Conservation (phyloP, 2,329 filamentous ascomycete species). For the Trichoderma citrinoviride region DNA sequence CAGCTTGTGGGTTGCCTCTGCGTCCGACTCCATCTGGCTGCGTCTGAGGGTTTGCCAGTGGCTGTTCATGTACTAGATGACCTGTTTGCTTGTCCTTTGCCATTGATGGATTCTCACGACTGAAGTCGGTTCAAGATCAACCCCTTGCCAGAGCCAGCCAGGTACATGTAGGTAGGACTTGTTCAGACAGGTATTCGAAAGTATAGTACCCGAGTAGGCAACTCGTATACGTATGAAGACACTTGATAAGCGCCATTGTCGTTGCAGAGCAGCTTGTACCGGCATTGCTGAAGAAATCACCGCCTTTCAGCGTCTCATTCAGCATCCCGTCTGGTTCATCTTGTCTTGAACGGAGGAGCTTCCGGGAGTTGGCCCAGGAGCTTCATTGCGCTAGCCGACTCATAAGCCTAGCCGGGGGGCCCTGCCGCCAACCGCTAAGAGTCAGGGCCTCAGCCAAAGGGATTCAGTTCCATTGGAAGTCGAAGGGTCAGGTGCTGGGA, state of each 20-base stretch:
- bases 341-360: slow-evolving; percentile 7
- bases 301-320: not conserved
- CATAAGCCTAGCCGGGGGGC: not conserved
- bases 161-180: not conserved
- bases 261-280: too few species aligned
- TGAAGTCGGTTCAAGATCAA: not conserved
- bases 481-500: not conserved
- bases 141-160: not conserved
- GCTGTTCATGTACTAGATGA: not conserved
- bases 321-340: not conserved
- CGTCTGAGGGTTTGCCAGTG: not conserved
- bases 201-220: too few species aligned
- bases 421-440: not conserved
- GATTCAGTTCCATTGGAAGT: too few species aligned
- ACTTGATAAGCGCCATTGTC: too few species aligned
- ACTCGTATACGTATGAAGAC: too few species aligned
- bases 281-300: not conserved
- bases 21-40: not conserved
- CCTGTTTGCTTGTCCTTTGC: not conserved
- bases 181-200: not conserved
- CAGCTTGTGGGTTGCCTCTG: not conserved
- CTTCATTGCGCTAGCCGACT: slow-evolving; percentile 13
- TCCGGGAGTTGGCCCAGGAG: slow-evolving; percentile 15
- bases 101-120: too few species aligned
- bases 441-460: not conserved